Evolutionary conservation across 192 early-diverging fungal genomes (phyloP), one percentile per base, ranked within the genome.

Genomic region (Gryganskiella cystojenkinii): DNA sequence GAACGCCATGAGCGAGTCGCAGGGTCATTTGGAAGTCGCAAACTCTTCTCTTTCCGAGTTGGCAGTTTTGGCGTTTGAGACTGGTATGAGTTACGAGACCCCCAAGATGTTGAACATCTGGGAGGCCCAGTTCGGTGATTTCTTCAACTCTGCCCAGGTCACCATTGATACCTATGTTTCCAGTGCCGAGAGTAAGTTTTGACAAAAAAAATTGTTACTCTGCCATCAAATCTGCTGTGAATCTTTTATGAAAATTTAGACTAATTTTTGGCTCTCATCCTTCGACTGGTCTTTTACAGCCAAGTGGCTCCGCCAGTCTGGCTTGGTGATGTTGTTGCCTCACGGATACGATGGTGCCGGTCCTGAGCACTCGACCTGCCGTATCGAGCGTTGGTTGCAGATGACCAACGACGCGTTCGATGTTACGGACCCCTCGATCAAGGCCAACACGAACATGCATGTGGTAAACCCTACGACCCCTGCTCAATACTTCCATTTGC

Each of bases 121-220:
- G 97, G 97, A 98, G 73, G 96, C 96, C 1, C 97, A 99, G 83
- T 99, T 98, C 81, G 97, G 97, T 58, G 97, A 99, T 80, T 99
- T 99, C 74, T 94, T 94, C 88, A 98, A 98, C 75, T 93, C 93
- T 35, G 95, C 95, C 0, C 95, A 99, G 72, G 94, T 98, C 43
- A 94, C 96, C 22, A 92, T 98, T 66, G 97, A 99, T 82, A 96
- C 95, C 14, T 98, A 92, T 80, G 71, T 99, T 27, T 73, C 90
- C 5, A 92, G 88, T 56, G 94, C 95, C 35, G 96, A 99, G 79
- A 80, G 82, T 80, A 70, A 61, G 60, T 71, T 17, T 20, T 11
- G n/a, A n/a, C n/a, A n/a, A n/a, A n/a, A n/a, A n/a, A 30, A 30
- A 42, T 14, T 42, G 42, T 28, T 30, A 45, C 14, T 31, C 43